phyloP scores from a whole-genome alignment of 306 rosid species.

The Begonia peltatifolia region DNA sequence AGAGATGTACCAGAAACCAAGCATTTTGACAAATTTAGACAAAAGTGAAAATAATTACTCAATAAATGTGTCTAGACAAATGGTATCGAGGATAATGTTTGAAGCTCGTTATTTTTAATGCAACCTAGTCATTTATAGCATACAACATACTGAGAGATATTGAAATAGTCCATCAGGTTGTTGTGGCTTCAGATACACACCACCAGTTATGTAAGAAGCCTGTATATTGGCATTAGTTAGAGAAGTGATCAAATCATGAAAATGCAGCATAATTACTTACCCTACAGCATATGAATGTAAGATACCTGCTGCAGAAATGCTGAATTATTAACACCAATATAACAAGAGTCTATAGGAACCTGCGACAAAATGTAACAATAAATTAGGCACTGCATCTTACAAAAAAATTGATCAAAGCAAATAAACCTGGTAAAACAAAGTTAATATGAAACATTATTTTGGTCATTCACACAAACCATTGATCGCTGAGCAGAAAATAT shows the following conservation, averaged over 20 bases:
- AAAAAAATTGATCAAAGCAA: not conserved
- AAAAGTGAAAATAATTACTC: no score
- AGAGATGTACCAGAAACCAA: no score
- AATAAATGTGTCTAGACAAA: no score
- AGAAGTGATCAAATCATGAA: conserved; percentile 3
- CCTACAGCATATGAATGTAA: not conserved
- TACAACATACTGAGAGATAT: conserved; percentile 62
- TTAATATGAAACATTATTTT: no score
- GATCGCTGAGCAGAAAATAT: conserved; percentile 93
- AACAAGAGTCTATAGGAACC: conserved; percentile 94
- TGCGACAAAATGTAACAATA: conserved; percentile 15
- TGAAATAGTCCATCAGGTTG: conserved; percentile 79
- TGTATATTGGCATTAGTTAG: conserved; percentile 22
- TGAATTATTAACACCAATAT: conserved; percentile 68
- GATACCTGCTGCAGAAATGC: conserved; percentile 97
- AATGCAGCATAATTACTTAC: no score
- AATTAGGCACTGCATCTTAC: not conserved
- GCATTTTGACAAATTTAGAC: no score
- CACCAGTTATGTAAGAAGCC: conserved; percentile 93
- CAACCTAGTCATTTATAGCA: not conserved
- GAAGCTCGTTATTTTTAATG: no score
- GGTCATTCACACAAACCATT: conserved; percentile 23
- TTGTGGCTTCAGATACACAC: conserved; percentile 86
- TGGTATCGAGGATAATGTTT: no score
- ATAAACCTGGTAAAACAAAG: not conserved